Evolutionary conservation across 306 rosid genomes (phyloP).

Genomic region (Ormosia semicastrata): DNA sequence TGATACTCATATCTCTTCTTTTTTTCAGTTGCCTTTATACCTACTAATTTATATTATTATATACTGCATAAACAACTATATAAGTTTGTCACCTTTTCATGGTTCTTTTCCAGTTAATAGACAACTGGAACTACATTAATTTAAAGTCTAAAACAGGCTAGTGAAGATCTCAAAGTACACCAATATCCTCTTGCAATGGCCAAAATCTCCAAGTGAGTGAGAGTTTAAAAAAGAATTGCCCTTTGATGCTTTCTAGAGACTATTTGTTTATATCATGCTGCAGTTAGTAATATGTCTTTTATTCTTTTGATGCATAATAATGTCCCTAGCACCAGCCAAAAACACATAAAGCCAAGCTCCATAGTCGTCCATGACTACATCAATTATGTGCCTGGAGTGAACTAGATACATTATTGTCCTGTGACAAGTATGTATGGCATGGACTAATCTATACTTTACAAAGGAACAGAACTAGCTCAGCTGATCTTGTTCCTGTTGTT

Average conservation of each 20-base stretch:
- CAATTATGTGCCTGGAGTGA: background rate
- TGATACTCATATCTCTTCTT: background rate
- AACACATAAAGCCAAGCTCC: background rate
- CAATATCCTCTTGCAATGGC: background rate
- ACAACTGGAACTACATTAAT: background rate
- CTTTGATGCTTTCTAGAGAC: too few relatives aligned
- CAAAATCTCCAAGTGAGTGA: background rate
- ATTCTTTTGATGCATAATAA: conserved; percentile 11
- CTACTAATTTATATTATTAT: background rate
- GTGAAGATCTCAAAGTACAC: too few relatives aligned
- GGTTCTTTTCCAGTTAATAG: background rate
- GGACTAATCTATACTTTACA: too few relatives aligned
- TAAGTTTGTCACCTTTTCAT: background rate
- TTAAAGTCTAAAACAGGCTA: too few relatives aligned
- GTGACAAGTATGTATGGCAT: background rate
- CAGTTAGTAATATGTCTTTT: background rate
- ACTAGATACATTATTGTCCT: background rate
- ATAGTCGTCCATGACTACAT: background rate
- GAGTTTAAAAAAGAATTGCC: too few relatives aligned
- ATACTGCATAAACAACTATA: background rate
- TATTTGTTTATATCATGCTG: background rate
- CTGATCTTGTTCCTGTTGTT: background rate
- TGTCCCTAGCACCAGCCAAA: background rate
- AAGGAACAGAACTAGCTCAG: too few relatives aligned
- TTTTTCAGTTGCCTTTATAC: background rate